Base-by-base conservation (phyloP, 1,284 basidiomycete genomes). In the Ceratobasidium sp. region DNA sequence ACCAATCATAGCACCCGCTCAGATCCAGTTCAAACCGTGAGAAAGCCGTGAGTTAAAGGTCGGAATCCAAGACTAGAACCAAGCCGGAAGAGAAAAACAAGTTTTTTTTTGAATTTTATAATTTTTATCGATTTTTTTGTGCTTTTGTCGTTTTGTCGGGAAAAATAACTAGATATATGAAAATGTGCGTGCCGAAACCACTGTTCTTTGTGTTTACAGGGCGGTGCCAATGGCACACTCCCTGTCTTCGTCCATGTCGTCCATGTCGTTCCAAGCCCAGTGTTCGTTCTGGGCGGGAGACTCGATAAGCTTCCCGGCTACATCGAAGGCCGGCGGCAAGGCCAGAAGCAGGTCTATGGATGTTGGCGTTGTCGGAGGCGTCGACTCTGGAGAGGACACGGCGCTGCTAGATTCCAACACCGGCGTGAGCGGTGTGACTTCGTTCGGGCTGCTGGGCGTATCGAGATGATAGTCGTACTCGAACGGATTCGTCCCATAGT, bases 151-250 rank as follows among this genome's bases (percentile, higher is more conserved):
- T 55, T 55, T 55, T 55, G 53, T 55, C 26, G 18, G 53, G 39
- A 60, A 60, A 13, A 33, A 60, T 39, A 28, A 10, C 7, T 2
- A 39, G 26, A 9, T 28, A 1, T 28, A 28, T 13, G 33, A 39
- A 60, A 60, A 60, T 39, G 56, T 33, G 56, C 23, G 28, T 26
- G n/a, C 26, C 28, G 56, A 60, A 26, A 33, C 56, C 56, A 10
- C 7, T 39, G 56, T 56, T 23, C n/a, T 56, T 39, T 26, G 56
- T 33, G 56, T 39, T 60, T 39, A 60, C 56, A 60, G 33, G 33
- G 56, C 56, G 56, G 15, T 60, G 33, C 56, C 56, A 60, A 60
- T 39, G 56, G 56, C 56, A 60, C 33, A 26, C 10, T 60, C 56
- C 56, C 56, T 33, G 56, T 60, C 33, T 4, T 58, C 55, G 28